A percentile compares a stretch with the other conserved stretches of the same genome.
Evolutionary conservation across 345 rosid species (phyloP).

Genomic region (Sonneratia alba): DNA sequence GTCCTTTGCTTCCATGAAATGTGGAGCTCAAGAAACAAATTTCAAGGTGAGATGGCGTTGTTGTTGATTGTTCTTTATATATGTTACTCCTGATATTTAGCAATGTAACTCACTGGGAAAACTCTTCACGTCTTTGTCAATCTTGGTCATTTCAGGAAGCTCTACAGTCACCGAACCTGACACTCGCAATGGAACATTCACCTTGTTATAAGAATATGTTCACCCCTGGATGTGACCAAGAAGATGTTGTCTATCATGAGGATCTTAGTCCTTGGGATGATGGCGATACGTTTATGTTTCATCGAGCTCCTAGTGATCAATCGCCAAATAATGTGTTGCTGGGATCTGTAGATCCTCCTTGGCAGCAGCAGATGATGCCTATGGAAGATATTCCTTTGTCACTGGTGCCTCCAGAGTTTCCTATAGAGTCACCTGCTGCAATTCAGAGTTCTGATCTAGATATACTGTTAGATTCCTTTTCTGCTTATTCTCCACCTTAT

Average conservation of each 20-base stretch:
- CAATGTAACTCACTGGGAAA: neutral
- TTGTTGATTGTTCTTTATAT: neutral
- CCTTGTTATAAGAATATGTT: too few species aligned
- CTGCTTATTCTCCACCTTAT: neutral
- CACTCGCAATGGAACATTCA: too few species aligned
- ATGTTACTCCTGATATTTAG: neutral
- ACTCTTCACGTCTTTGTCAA: neutral
- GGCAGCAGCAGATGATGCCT: too few species aligned
- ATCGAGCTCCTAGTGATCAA: too few species aligned
- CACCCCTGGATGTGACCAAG: too few species aligned
- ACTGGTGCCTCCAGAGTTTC: too few species aligned
- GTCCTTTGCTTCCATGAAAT: neutral
- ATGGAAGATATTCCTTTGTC: too few species aligned
- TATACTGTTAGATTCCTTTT: neutral
- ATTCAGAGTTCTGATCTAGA: neutral
- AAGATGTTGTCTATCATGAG: too few species aligned
- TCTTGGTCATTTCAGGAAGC: neutral
- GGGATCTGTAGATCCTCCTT: too few species aligned
- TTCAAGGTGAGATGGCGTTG: neutral
- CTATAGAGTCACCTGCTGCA: neutral
- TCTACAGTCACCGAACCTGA: neutral
- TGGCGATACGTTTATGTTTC: too few species aligned
- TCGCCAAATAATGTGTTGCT: too few species aligned
- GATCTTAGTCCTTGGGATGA: too few species aligned
- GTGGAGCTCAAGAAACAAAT: neutral